A percentile compares a stretch with the other conserved stretches of the same genome.
phyloP scores from a whole-genome alignment of 2,329 filamentous ascomycete species.

The Fusarium sulawesiense region DNA sequence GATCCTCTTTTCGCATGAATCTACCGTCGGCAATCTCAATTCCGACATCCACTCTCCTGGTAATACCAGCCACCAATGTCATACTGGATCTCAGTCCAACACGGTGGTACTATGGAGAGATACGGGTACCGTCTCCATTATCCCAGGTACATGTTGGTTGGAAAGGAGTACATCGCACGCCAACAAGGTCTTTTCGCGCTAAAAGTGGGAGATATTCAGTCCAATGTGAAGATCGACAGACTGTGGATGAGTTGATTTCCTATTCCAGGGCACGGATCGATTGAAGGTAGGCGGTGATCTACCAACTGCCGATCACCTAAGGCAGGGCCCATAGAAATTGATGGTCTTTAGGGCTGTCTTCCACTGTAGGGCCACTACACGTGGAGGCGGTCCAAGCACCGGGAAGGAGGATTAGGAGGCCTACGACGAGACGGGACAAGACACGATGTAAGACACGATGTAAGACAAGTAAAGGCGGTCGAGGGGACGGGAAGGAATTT shows the following conservation, averaged over 20 bases:
- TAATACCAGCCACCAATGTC: not conserved
- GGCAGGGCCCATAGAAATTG: not conserved
- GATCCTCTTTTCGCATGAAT: not conserved
- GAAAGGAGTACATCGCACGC: not conserved
- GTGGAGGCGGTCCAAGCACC: constrained; percentile 2
- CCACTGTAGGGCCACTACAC: not conserved
- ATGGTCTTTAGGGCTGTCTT: not conserved
- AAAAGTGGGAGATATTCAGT: not conserved
- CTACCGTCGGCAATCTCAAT: constrained; percentile 4
- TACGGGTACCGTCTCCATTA: not conserved
- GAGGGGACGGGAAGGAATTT: not conserved
- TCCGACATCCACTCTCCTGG: not conserved
- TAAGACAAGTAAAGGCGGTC: not conserved
- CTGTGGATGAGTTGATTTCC: constrained; percentile 13
- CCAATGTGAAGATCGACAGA: constrained; percentile 2
- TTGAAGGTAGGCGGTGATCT: not conserved
- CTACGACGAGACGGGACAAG: not conserved
- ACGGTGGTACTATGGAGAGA: not conserved
- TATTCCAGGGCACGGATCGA: constrained; percentile 3
- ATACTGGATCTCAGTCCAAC: not conserved
- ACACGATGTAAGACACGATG: not conserved
- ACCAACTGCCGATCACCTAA: constrained; percentile 8
- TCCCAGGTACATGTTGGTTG: not conserved
- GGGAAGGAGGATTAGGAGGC: not conserved
- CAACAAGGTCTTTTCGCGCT: not conserved